These are phyloP conservation scores for Myxozyma mucilagina DNA, from an alignment of 805 yeast species.

Conservation along the genomic window DNA sequence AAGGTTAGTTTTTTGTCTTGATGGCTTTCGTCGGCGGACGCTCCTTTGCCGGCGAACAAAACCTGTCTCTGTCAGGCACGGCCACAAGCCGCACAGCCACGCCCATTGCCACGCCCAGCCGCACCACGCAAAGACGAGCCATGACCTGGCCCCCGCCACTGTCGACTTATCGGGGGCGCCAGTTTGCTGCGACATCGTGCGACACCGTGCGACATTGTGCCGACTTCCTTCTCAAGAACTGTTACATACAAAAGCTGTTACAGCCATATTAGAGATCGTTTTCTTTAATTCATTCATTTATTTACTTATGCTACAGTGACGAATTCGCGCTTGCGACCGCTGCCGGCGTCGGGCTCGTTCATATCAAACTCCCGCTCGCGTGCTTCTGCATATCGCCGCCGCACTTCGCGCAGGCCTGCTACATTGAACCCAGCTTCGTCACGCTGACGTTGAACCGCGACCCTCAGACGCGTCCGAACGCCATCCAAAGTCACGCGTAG, in stretches of 20 bases:
- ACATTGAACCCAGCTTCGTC: slow-evolving; percentile 77
- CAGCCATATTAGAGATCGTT: too few relatives aligned
- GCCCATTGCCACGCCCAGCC: neutral
- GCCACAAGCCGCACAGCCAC: neutral
- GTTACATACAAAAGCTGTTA: too few relatives aligned
- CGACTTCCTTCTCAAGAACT: too few relatives aligned
- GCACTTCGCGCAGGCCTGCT: slow-evolving; percentile 74
- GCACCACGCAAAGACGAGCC: too few relatives aligned
- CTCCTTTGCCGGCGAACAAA: neutral
- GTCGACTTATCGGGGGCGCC: neutral
- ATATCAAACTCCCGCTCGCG: slow-evolving; percentile 68
- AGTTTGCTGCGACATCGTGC: too few relatives aligned
- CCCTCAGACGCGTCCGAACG: slow-evolving; percentile 64
- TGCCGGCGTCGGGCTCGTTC: slow-evolving; percentile 58
- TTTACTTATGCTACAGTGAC: slow-evolving; percentile 45
- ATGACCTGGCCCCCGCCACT: neutral
- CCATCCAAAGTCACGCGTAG: slow-evolving; percentile 63
- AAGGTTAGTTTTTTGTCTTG: too few relatives aligned
- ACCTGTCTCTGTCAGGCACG: neutral
- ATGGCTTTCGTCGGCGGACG: too few relatives aligned
- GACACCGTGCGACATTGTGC: neutral
- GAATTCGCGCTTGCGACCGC: slow-evolving; percentile 71
- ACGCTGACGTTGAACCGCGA: slow-evolving; percentile 52
- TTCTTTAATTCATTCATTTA: too few relatives aligned
- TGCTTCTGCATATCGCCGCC: slow-evolving; percentile 72